Evolutionary conservation across 139 green algal genomes (phyloP).

Genomic region (Eudorina sp.): DNA sequence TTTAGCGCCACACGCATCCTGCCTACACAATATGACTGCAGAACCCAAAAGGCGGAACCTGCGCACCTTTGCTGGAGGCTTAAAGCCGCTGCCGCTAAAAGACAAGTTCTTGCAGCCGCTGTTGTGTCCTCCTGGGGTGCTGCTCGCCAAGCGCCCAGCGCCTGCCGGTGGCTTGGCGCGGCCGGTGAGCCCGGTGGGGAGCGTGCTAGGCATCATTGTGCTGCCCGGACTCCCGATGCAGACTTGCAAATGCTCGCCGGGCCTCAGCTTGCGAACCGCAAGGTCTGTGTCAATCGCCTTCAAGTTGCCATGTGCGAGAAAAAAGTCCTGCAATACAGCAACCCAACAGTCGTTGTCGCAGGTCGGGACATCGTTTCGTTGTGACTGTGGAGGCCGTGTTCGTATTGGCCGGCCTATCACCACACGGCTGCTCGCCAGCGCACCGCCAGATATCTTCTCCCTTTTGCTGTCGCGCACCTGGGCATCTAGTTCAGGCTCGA

Average conservation of each 20-base stretch:
- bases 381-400: no score
- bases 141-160: neutral
- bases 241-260: conserved; percentile 4
- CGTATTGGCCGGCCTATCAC: no score
- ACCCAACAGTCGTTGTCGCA: no score
- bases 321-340: conserved; percentile 34
- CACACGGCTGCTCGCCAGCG: no score
- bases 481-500: conserved; percentile 2
- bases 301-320: neutral
- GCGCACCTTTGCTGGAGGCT: conserved; percentile 14
- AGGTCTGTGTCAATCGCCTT: neutral
- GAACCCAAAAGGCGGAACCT: no score
- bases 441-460: no score
- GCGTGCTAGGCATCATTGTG: neutral
- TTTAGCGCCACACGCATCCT: no score
- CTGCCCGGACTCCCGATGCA: neutral
- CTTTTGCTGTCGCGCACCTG: neutral
- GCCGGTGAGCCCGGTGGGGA: neutral
- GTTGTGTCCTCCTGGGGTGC: neutral
- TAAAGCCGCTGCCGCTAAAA: neutral
- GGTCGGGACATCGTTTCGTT: no score
- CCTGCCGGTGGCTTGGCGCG: neutral
- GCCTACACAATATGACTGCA: no score
- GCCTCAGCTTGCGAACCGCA: neutral
- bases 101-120: neutral